Percentiles rank a stretch among this genome's conserved stretches.
Evolutionary conservation across 768 basidiomycete species (phyloP).

Genomic region (Punctularia strigosozonata): DNA sequence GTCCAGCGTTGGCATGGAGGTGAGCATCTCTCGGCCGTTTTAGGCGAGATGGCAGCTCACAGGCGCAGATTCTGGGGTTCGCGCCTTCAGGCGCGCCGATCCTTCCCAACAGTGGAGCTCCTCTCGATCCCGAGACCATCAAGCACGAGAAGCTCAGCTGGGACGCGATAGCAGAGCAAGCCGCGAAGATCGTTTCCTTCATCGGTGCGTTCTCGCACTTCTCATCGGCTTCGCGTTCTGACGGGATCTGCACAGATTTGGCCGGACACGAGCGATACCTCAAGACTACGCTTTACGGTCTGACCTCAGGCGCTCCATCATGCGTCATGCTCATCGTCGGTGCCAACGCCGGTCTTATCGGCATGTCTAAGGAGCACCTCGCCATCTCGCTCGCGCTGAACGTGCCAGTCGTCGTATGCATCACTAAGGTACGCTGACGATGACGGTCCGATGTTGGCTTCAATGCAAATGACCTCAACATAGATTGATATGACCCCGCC

Average conservation of each 20-base stretch:
- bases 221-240: background rate
- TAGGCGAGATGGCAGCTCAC: background rate
- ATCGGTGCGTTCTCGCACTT: slow-evolving; percentile 39
- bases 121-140: slow-evolving; percentile 48
- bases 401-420: slow-evolving; percentile 87
- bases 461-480: slow-evolving; percentile 1
- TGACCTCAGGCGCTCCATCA: slow-evolving; percentile 89
- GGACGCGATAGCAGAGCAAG: slow-evolving; percentile 86
- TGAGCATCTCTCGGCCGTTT: slow-evolving; percentile 21
- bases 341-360: slow-evolving; percentile 83
- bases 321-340: slow-evolving; percentile 92
- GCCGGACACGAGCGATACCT: slow-evolving; percentile 93
- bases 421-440: slow-evolving; percentile 63
- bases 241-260: slow-evolving; percentile 41
- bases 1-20: slow-evolving; percentile 95
- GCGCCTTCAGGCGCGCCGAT: slow-evolving; percentile 66
- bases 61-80: slow-evolving; percentile 74
- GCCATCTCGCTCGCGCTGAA: slow-evolving; percentile 89
- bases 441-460: background rate
- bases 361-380: slow-evolving; percentile 94
- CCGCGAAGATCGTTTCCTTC: slow-evolving; percentile 90
- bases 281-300: slow-evolving; percentile 88
- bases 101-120: slow-evolving; percentile 49
- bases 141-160: slow-evolving; percentile 85
- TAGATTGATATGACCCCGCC: slow-evolving; percentile 97